These are phyloP conservation scores for Candida peoriensis DNA, from an alignment of 805 yeast species.

Conservation along the genomic window DNA sequence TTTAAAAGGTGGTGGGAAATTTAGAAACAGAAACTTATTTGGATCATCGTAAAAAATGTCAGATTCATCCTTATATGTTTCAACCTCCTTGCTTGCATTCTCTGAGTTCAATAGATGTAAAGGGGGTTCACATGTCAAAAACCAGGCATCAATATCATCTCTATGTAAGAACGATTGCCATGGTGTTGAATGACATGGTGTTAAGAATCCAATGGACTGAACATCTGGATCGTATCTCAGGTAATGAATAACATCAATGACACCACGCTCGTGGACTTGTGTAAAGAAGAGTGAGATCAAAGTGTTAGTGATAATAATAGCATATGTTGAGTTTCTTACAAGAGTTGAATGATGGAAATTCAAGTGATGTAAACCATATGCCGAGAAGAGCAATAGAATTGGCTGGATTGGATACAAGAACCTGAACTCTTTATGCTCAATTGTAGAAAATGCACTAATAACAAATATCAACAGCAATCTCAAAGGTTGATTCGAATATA, in stretches of 20 bases:
- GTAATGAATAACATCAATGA: conserved; percentile 55
- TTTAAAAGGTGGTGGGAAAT: conserved; percentile 41
- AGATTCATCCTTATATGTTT: conserved; percentile 74
- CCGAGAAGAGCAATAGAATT: conserved; percentile 47
- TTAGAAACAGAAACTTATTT: conserved; percentile 41
- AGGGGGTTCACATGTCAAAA: conserved; percentile 92
- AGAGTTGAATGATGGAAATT: conserved; percentile 15
- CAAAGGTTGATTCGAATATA: conserved; percentile 19
- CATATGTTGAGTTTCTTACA: conserved; percentile 15
- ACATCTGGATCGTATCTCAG: conserved; percentile 39
- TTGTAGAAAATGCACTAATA: conserved; percentile 51
- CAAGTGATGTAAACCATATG: conserved; percentile 28
- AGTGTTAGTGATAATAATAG: conserved; percentile 32
- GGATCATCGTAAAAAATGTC: conserved; percentile 77
- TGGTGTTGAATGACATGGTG: conserved; percentile 98
- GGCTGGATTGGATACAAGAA: conserved; percentile 87
- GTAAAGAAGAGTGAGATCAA: conserved; percentile 48
- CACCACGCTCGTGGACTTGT: conserved; percentile 82
- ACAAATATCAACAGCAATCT: conserved; percentile 38
- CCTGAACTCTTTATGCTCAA: conserved; percentile 87
- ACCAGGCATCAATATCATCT: conserved; percentile 54
- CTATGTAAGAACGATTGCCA: conserved; percentile 83
- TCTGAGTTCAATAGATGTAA: conserved; percentile 30
- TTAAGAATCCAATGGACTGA: conserved; percentile 67
- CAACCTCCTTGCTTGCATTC: conserved; percentile 29